These are phyloP conservation scores for Lagenaria siceraria DNA, from an alignment of 306 rosid species.

Conservation along the genomic window DNA sequence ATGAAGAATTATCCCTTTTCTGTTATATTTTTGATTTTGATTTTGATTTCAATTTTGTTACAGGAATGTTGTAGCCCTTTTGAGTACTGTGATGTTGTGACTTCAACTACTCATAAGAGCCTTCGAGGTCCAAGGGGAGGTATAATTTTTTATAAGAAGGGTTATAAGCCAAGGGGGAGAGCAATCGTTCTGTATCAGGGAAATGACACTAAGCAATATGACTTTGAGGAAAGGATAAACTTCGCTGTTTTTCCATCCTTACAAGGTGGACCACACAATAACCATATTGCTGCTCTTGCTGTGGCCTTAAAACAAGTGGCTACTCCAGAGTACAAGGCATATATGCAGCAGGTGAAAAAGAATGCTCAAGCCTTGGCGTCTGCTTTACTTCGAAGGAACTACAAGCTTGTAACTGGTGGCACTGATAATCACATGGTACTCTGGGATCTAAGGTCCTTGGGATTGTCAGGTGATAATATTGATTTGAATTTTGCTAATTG, in stretches of 20 bases:
- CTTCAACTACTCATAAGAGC: conserved; percentile 96
- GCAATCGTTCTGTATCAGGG: conserved; percentile 59
- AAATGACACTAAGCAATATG: conserved; percentile 56
- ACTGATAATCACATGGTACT: conserved; percentile 90
- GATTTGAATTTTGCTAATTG: neutral
- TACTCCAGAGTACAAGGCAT: conserved; percentile 66
- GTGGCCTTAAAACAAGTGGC: conserved; percentile 89
- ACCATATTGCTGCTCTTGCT: conserved; percentile 95
- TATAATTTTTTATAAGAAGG: conserved; percentile 81
- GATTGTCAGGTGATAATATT: conserved; percentile 58
- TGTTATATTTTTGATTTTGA: neutral
- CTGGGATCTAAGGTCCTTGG: conserved; percentile 89
- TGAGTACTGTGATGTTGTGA: conserved; percentile 87
- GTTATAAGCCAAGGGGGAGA: conserved; percentile 72
- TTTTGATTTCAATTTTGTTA: neutral
- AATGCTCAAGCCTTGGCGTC: conserved; percentile 85
- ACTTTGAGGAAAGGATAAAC: conserved; percentile 83
- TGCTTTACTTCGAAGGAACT: conserved; percentile 62
- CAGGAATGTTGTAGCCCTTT: conserved; percentile 89
- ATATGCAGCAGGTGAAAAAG: conserved; percentile 92
- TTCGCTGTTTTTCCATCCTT: conserved; percentile 85
- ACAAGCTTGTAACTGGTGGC: conserved; percentile 85
- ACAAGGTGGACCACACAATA: conserved; percentile 99
- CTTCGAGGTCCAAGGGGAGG: conserved; percentile 99
- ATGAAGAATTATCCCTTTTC: neutral